Conservation (phyloP, 1,284 basidiomycete genomes). For the Ustilago sp. region DNA sequence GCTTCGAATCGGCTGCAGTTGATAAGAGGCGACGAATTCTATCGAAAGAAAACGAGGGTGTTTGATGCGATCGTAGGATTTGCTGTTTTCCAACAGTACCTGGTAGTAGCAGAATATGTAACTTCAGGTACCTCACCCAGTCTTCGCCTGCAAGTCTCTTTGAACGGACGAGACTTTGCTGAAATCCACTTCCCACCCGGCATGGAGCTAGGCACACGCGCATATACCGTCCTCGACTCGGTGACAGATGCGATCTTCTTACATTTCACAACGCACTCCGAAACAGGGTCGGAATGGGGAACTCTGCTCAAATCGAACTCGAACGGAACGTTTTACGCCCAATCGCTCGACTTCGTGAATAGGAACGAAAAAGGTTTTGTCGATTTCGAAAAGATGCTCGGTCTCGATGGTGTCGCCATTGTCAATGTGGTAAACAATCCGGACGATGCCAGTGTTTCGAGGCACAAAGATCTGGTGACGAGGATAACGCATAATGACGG, state of each 20-base stretch:
- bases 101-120: conserved; percentile 90
- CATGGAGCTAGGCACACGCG: conserved; percentile 87
- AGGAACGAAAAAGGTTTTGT: conserved; percentile 87
- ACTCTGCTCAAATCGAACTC: conserved; percentile 94
- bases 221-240: conserved; percentile 94
- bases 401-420: conserved; percentile 92
- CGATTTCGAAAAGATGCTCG: conserved; percentile 98
- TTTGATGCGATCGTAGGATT: conserved; percentile 92
- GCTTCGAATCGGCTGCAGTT: conserved; percentile 80
- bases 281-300: conserved; percentile 83
- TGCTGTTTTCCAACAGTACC: conserved; percentile 94
- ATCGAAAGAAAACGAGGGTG: conserved; percentile 76
- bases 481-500: conserved; percentile 97
- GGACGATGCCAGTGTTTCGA: conserved; percentile 78
- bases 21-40: conserved; percentile 83
- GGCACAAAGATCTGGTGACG: conserved; percentile 82
- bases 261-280: conserved; percentile 90
- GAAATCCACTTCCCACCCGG: conserved; percentile 87
- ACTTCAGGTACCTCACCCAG: conserved; percentile 25
- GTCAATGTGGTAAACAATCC: conserved; percentile 90
- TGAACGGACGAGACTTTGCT: conserved; percentile 87
- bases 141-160: conserved; percentile 84
- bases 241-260: conserved; percentile 92
- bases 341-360: conserved; percentile 89
- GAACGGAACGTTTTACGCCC: conserved; percentile 94